phyloP scores from a whole-genome alignment of 2,329 filamentous ascomycete species.

The Chalara sp. region DNA sequence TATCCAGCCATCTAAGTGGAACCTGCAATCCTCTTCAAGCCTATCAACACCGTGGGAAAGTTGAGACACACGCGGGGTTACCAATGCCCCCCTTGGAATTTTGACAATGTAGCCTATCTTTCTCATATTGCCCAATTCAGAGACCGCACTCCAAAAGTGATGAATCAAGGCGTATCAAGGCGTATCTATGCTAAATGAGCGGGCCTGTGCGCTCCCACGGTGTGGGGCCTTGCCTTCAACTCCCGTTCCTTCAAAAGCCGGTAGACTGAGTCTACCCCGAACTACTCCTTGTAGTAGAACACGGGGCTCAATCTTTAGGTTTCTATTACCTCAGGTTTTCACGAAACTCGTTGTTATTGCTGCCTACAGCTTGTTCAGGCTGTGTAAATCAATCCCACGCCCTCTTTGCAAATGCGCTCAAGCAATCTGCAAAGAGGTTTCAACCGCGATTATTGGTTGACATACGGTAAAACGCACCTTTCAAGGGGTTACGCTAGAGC shows the following conservation, averaged over 20 bases:
- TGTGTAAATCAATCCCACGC: background rate
- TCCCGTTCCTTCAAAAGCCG: background rate
- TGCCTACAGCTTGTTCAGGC: background rate
- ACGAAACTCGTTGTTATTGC: background rate
- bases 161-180: background rate
- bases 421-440: too few relatives aligned
- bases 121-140: background rate
- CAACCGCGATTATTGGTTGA: too few relatives aligned
- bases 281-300: background rate
- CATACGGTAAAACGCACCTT: too few relatives aligned
- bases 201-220: background rate
- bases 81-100: background rate
- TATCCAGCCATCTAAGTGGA: background rate
- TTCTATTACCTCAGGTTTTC: background rate
- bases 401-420: too few relatives aligned
- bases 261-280: background rate
- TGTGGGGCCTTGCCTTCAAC: background rate
- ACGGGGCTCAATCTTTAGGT: background rate
- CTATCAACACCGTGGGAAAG: background rate
- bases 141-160: background rate
- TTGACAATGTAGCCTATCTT: background rate
- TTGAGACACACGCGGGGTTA: background rate
- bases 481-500: too few relatives aligned
- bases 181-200: background rate
- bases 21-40: background rate